phyloP scores from a whole-genome alignment of 768 basidiomycete genomes.

The Kwoniella pini region DNA sequence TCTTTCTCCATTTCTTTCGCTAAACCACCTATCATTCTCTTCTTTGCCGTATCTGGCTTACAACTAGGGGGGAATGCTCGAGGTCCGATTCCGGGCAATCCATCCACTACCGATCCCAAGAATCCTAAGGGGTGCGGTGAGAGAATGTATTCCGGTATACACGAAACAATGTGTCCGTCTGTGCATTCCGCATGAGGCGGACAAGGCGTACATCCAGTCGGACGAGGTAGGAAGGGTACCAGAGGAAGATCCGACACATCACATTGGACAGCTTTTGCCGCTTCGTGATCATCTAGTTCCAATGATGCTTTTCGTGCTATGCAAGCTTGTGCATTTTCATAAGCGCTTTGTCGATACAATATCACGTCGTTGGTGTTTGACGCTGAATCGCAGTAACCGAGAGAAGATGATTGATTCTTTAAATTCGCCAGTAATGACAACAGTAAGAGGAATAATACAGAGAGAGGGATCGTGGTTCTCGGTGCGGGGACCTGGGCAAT shows the following conservation, averaged over 20 bases:
- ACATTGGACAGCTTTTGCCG: constrained; percentile 32
- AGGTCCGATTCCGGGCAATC: constrained; percentile 46
- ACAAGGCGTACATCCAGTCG: constrained; percentile 54
- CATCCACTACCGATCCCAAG: constrained; percentile 34
- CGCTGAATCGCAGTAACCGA: constrained; percentile 56
- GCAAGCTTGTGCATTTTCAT: constrained; percentile 37
- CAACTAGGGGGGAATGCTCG: constrained; percentile 53
- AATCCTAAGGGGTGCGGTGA: constrained; percentile 28
- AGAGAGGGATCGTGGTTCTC: constrained; percentile 32
- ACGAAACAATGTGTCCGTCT: constrained; percentile 47
- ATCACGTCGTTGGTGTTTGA: constrained; percentile 46
- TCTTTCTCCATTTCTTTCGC: constrained; percentile 45
- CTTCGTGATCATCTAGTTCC: constrained; percentile 18
- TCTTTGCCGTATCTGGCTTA: constrained; percentile 55
- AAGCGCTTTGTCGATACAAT: constrained; percentile 23
- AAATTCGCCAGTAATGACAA: constrained; percentile 36
- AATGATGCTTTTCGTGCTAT: constrained; percentile 30
- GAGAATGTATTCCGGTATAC: constrained; percentile 54
- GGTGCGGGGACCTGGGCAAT: constrained; percentile 17
- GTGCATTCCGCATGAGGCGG: constrained; percentile 54
- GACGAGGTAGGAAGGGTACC: constrained; percentile 44
- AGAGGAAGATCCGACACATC: constrained; percentile 49
- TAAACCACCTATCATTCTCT: constrained; percentile 50
- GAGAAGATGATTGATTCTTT: constrained; percentile 36
- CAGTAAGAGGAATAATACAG: constrained; percentile 35